Evolutionary conservation across 2,329 filamentous ascomycete genomes (phyloP).

Genomic region (Cordyceps javanica): DNA sequence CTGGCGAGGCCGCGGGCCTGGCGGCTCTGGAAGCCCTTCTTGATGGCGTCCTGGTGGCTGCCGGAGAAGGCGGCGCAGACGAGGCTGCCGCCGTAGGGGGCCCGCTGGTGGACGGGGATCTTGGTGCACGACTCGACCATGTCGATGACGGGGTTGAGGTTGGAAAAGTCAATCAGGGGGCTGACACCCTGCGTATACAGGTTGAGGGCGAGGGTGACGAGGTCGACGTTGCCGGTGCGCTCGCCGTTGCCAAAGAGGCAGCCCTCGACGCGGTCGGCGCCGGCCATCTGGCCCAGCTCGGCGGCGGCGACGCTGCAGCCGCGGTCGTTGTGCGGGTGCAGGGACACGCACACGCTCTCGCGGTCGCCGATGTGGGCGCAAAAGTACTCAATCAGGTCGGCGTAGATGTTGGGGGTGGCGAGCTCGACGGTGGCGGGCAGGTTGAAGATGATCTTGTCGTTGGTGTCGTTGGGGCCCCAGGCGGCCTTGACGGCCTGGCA

Average conservation of each 20-base stretch:
- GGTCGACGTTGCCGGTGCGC: constrained; percentile 89
- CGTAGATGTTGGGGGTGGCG: constrained; percentile 84
- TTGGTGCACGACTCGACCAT: constrained; percentile 90
- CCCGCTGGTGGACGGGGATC: constrained; percentile 84
- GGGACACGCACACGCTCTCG: constrained; percentile 79
- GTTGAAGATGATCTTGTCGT: constrained; percentile 84
- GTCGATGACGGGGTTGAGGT: constrained; percentile 79
- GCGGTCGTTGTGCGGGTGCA: constrained; percentile 93
- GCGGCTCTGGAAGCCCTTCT: constrained; percentile 77
- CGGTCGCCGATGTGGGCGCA: constrained; percentile 77
- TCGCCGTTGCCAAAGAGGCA: constrained; percentile 91
- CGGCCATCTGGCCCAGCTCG: constrained; percentile 93
- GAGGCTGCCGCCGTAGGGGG: constrained; percentile 84
- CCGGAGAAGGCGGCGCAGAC: constrained; percentile 92
- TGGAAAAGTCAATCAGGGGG: constrained; percentile 83
- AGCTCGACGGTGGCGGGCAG: constrained; percentile 94
- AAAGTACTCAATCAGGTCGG: constrained; percentile 95
- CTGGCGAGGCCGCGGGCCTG: constrained; percentile 51
- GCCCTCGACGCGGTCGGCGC: constrained; percentile 88
- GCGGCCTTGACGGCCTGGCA: constrained; percentile 92
- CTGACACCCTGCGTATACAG: constrained; percentile 90
- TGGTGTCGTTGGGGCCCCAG: constrained; percentile 75
- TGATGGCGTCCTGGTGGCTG: constrained; percentile 91
- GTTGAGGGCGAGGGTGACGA: constrained; percentile 88
- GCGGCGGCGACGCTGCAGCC: constrained; percentile 85